These are phyloP conservation scores for Alternaria atra DNA, from an alignment of 2,329 filamentous ascomycete species.

Conservation along the genomic window DNA sequence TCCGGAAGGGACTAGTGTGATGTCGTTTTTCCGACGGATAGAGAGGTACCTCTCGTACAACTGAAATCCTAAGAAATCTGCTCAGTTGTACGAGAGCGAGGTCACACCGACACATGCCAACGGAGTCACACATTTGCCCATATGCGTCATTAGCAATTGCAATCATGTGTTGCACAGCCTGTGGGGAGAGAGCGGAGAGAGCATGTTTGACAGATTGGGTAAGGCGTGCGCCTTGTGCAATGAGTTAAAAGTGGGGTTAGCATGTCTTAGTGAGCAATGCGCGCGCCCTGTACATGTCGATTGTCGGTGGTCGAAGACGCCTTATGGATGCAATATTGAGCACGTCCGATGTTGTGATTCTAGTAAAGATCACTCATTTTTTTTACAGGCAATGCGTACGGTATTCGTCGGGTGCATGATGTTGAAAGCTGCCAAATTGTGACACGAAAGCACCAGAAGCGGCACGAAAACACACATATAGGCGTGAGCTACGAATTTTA, in stretches of 20 bases:
- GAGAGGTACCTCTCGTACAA: neutral
- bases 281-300: constrained; percentile 19
- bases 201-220: neutral
- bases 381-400: neutral
- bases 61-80: neutral
- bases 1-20: neutral
- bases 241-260: constrained; percentile 4
- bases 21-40: neutral
- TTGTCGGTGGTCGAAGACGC: neutral
- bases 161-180: neutral
- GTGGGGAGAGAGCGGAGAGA: neutral
- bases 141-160: neutral
- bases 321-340: neutral
- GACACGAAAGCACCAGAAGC: neutral
- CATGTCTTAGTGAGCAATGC: neutral
- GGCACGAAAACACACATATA: neutral
- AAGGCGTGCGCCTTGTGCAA: constrained; percentile 13
- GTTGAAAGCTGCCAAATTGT: neutral
- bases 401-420: neutral
- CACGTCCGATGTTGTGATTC: neutral
- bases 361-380: neutral
- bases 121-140: neutral
- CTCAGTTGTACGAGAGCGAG: neutral
- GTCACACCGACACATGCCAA: neutral
- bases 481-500: neutral